These are phyloP conservation scores for Euptelea pleiosperma DNA, from an alignment of 164 flowering plant species.

Conservation along the genomic window DNA sequence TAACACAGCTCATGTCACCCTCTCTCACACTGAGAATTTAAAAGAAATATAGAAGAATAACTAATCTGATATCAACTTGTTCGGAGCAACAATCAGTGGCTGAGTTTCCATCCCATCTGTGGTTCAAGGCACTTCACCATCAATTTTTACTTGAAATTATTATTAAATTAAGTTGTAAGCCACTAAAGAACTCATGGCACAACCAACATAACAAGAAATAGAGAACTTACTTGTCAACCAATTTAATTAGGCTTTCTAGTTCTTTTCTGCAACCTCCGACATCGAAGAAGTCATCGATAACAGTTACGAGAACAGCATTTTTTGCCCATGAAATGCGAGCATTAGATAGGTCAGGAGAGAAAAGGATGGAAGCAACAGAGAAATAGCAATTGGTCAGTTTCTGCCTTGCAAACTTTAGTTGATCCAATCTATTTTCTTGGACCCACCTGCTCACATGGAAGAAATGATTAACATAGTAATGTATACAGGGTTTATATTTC, in stretches of 20 bases:
- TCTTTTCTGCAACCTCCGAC: slow-evolving; percentile 36
- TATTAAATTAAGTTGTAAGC: too few relatives aligned
- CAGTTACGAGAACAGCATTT: slow-evolving; percentile 34
- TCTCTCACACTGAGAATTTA: not conserved
- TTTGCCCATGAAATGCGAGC: slow-evolving; percentile 37
- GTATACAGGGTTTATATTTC: too few relatives aligned
- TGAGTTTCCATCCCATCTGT: slow-evolving; percentile 25
- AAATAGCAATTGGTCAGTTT: slow-evolving; percentile 57
- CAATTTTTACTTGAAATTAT: too few relatives aligned
- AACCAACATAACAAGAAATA: too few relatives aligned
- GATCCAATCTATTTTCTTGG: slow-evolving; percentile 58
- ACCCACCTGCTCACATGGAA: slow-evolving; percentile 62
- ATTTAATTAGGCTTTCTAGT: slow-evolving; percentile 24
- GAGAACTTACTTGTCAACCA: slow-evolving; percentile 29
- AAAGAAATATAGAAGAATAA: not conserved
- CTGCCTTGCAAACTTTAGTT: slow-evolving; percentile 79
- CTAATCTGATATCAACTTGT: slow-evolving; percentile 27
- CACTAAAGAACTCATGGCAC: too few relatives aligned
- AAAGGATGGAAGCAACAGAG: slow-evolving; percentile 32
- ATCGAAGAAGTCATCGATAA: slow-evolving; percentile 39
- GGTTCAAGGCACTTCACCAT: not conserved
- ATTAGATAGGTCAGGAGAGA: slow-evolving; percentile 28
- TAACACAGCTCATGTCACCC: not conserved
- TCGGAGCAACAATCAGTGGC: slow-evolving; percentile 18
- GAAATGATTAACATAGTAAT: too few relatives aligned